A percentile compares a stretch with the other conserved stretches of the same genome.
These are phyloP conservation scores for Priceomyces haplophilus DNA, from an alignment of 805 yeast genomes.

Conservation along the genomic window DNA sequence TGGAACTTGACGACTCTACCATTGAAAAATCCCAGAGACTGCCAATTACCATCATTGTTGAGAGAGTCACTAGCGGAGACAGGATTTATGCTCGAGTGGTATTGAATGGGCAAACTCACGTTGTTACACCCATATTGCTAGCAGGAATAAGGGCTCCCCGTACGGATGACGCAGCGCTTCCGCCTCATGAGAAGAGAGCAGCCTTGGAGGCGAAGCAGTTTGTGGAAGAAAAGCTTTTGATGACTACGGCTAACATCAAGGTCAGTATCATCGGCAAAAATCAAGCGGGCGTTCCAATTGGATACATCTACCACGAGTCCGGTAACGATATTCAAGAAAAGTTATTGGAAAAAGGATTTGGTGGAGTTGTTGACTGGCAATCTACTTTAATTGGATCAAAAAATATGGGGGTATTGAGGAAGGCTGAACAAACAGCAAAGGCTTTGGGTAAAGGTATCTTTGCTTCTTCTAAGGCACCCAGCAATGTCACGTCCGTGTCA, in stretches of 20 bases:
- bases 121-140: conserved; percentile 55
- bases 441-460: conserved; percentile 54
- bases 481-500: conserved; percentile 13
- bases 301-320: conserved; percentile 63
- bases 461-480: conserved; percentile 39
- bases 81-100: conserved; percentile 61
- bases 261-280: conserved; percentile 59
- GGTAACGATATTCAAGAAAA: conserved; percentile 70
- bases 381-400: conserved; percentile 62
- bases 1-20: conserved; percentile 29
- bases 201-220: conserved; percentile 65
- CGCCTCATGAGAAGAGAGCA: conserved; percentile 48
- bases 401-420: conserved; percentile 59
- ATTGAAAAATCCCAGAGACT: conserved; percentile 32
- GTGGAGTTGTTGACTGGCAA: conserved; percentile 79
- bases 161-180: conserved; percentile 46
- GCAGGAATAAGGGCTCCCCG: conserved; percentile 78
- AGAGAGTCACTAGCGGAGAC: conserved; percentile 77
- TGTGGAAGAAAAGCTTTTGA: conserved; percentile 62
- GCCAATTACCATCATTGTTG: conserved; percentile 62
- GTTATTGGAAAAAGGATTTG: conserved; percentile 66
- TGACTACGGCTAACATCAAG: conserved; percentile 51
- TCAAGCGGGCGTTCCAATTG: conserved; percentile 60
- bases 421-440: conserved; percentile 63
- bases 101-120: conserved; percentile 49